Base-by-base conservation (phyloP, 208 protist genomes). In the Naegleria lovaniensis region DNA sequence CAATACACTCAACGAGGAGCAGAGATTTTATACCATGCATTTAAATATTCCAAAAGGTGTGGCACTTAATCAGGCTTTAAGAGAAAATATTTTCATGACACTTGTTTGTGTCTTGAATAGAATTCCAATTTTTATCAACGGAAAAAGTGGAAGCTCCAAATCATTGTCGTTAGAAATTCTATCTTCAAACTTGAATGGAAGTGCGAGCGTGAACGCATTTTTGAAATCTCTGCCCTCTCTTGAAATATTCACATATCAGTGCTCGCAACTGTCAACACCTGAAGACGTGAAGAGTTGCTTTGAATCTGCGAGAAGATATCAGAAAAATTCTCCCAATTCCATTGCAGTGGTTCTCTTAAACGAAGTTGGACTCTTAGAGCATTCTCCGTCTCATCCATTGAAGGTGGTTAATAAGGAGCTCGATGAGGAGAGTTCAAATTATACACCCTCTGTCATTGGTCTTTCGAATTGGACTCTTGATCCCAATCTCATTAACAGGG, bases 391-490 rank as follows among this genome's bases (percentile, higher is more conserved):
- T 79, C 92, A 94, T 79, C 96, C 96, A 3, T 94, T 97, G 59
- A 97, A 97, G 92, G 94, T 97, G 11, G 92, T 97, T 19, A 94
- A 97, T 90, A 40, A 83, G 33, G 88, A 96, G 29, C 92, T 97
- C 9, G 85, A 89, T 40, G 85, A 89, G 13, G 67, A 79, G 5
- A 13, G 29, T 1, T 15, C 25, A 40, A 13, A 19, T 15, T 76
- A 96, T 19, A 7, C 43, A 9, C 43, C 43, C 43, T 90, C 94
- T 0, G 79, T 97, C 5, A 91, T 97, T 55, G 96, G 96, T 22
- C 93, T 97, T 43, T 95, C 93, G 40, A 97, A 97, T 93, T 97
- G 94, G 94, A 83, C 86, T 7, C 90, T 97, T 13, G 96, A 97
- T 91, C 85, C 95, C 16, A 95, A 95, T 41, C 11, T 40, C 16